Conservation (phyloP, 352 stramenopile species). For the Aphanomyces stellatus region DNA sequence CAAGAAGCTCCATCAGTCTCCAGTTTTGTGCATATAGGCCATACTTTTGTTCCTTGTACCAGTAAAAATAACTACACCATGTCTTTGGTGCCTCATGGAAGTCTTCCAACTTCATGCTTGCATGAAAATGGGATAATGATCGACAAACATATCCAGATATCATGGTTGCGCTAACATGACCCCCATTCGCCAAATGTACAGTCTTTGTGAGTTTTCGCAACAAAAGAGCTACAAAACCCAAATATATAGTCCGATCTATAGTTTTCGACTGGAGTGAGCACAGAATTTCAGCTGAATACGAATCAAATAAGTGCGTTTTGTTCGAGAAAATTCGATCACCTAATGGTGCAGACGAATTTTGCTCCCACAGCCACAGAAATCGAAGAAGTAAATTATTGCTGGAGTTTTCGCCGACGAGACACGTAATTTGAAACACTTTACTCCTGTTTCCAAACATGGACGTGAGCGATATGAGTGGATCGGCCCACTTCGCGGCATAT, state of each 20-base stretch:
- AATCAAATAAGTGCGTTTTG: neutral
- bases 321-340: neutral
- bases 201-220: too few species aligned
- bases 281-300: neutral
- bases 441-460: neutral
- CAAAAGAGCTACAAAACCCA: too few species aligned
- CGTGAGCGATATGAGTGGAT: too few species aligned
- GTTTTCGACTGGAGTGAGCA: neutral
- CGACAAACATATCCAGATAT: neutral
- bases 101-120: neutral
- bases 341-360: neutral
- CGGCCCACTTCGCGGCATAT: neutral
- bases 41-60: neutral
- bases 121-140: neutral
- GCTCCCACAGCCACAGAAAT: conserved; percentile 13
- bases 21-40: neutral
- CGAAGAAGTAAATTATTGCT: neutral
- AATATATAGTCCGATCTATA: neutral
- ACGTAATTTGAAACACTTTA: neutral
- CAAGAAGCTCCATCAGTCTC: neutral
- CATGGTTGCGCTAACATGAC: neutral
- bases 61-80: neutral
- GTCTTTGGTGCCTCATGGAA: neutral
- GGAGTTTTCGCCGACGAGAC: neutral
- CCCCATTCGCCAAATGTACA: too few species aligned